Evolutionary conservation across 306 rosid species (phyloP), one percentile per base, ranked within the genome.

Genomic region (Pyrus bretschneideri): DNA sequence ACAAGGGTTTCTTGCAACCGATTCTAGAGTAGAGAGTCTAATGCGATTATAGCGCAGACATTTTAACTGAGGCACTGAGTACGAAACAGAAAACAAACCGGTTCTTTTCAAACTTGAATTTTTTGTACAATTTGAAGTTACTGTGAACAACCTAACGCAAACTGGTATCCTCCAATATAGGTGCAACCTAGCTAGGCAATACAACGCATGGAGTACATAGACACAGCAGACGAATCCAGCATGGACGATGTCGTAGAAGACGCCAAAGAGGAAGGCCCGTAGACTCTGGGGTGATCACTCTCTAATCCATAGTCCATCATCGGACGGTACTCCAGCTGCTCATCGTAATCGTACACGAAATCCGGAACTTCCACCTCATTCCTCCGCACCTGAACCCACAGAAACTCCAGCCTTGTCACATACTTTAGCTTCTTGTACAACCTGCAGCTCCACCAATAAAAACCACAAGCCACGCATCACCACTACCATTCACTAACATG

Each of bases 341-440:
- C 74, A 17, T 84, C 83, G 14, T 81, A 72, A 3, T 75, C 81
- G 3, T 61, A 45, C 63, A 75, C 88, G 14, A 75, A 81, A 5
- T 70, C 81, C 22, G 88, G 88, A 15, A 84, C 22, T 62, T 78
- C 88, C 27, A 84, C 72, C 76, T 81, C 81, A 2, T 61, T 81
- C 70, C 85, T 81, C 67, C 69, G 76, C 78, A 84, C 76, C 15
- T 78, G 75, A 27, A 74, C 73, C 88, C 88, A 84, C 12, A 84
- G 79, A 71, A 78, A 84, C 70, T 84, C 78, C 52, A 84, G 9
- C 75, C 85, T 49, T 35, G 14, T 74, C 73, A 81, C 83, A 65
- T 70, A 81, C 55, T 78, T 75, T 22, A 84, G 67, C 65, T 84
- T 84, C 79, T 23, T 40, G 70, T 78, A 67, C 76, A 81, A 19